Evolutionary conservation across 2,329 filamentous ascomycete genomes (phyloP), one percentile per base, ranked within the genome.

Genomic region (Juglanconis sp.): DNA sequence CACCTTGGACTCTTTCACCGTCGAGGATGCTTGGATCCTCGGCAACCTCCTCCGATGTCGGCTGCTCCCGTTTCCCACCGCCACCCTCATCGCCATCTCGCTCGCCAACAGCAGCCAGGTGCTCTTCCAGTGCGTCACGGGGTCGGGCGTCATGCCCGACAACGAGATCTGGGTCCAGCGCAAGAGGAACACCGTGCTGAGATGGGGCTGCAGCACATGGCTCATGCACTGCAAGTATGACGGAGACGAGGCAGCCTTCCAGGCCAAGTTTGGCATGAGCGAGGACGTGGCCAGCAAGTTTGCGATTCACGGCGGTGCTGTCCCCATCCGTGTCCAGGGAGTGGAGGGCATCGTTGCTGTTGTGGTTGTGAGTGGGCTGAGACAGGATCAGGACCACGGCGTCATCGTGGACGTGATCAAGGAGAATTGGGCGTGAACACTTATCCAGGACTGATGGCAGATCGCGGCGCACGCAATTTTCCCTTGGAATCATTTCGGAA

Each of bases 331-430:
- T 7, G 90, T 94, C 6, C 76, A 77, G 56, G 88, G 88, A 0
- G 88, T 93, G 1, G 90, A 93, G 74, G 90, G 90, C 0, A 76
- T 92, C 3, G 86, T 92, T 8, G 90, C 84, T 0, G 87, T 91
- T 1, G 85, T 92, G 31, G 85, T 92, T 17, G 88, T 94, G 1
- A 89, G 86, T 68, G 91, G 90, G 4, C 72, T 94, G 71, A 88
- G 87, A 76, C 88, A 92, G 73, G 80, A 90, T 67, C 83, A 92
- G 75, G 90, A 93, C 72, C 91, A 95, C 73, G 85, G 85, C 8
- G 83, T 92, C 42, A 86, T 94, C 68, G 82, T 90, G 0, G 88
- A 92, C 70, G 85, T 85, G 1, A 78, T 92, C 47, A 79, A 79
- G 66, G 81, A 84, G 34, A 74, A 79, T 59, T 81, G 17, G 17